Evolutionary conservation across 1,139 yeast species (phyloP).

Genomic region (Eremothecium sinecaudum): DNA sequence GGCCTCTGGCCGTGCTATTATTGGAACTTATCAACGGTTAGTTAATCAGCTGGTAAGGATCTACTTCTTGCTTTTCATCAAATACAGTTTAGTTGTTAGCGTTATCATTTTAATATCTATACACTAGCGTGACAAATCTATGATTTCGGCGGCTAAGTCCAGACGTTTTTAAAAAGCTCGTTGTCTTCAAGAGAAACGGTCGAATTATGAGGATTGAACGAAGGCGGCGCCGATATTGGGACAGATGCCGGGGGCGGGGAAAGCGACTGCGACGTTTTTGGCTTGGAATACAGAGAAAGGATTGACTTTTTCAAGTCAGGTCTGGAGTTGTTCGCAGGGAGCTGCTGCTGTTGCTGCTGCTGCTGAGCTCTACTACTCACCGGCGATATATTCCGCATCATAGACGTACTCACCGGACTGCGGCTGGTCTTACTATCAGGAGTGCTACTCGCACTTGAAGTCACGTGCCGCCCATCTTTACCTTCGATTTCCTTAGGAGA

Average conservation of each 20-base stretch:
- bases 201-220: constrained; percentile 34
- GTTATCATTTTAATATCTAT: too few species aligned
- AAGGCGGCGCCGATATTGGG: constrained; percentile 20
- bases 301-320: constrained; percentile 90
- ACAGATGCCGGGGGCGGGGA: constrained; percentile 10
- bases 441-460: not conserved
- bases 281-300: constrained; percentile 75
- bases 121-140: too few species aligned
- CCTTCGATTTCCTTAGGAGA: not conserved
- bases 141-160: too few species aligned
- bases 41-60: too few species aligned
- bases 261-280: constrained; percentile 25
- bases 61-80: too few species aligned
- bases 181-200: constrained; percentile 39
- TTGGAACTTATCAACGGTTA: too few species aligned
- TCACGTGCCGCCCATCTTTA: not conserved
- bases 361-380: not conserved
- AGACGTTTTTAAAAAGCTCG: constrained; percentile 59
- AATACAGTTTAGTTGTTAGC: too few species aligned
- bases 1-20: too few species aligned
- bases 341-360: not conserved
- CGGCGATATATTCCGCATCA: not conserved
- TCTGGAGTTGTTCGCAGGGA: constrained; percentile 30
- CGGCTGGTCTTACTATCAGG: not conserved
- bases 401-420: not conserved